These are phyloP conservation scores for Lactifluus volemus DNA, from an alignment of 768 basidiomycete species.

Conservation along the genomic window DNA sequence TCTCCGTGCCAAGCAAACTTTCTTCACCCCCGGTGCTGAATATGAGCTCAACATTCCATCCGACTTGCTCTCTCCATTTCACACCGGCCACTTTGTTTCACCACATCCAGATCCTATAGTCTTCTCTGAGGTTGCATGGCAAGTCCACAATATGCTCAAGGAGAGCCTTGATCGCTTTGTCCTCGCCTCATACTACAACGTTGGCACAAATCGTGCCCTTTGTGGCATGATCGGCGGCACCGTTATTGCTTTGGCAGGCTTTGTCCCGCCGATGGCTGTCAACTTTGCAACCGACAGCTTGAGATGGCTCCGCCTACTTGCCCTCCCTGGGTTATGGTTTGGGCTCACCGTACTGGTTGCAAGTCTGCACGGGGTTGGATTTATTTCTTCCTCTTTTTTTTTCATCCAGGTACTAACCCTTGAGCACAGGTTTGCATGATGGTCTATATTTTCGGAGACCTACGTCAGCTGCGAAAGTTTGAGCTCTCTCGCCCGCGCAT, in stretches of 20 bases:
- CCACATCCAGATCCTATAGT: slow-evolving; percentile 57
- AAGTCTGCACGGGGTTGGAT: slow-evolving; percentile 54
- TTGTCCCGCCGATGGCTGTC: slow-evolving; percentile 27
- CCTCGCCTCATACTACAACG: slow-evolving; percentile 56
- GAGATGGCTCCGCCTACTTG: slow-evolving; percentile 50
- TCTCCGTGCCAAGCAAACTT: slow-evolving; percentile 70
- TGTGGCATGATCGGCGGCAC: slow-evolving; percentile 62
- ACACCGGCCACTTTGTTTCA: slow-evolving; percentile 38
- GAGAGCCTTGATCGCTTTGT: slow-evolving; percentile 61
- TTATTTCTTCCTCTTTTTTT: not conserved
- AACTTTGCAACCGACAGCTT: slow-evolving; percentile 40
- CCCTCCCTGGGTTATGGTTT: slow-evolving; percentile 63
- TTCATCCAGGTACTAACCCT: not conserved
- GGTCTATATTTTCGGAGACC: slow-evolving; percentile 72
- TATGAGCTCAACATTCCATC: slow-evolving; percentile 69
- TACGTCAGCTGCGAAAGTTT: slow-evolving; percentile 69
- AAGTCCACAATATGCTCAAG: slow-evolving; percentile 50
- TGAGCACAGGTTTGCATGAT: slow-evolving; percentile 47
- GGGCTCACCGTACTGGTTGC: slow-evolving; percentile 54
- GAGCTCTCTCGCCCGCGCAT: slow-evolving; percentile 66
- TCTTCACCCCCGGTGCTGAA: slow-evolving; percentile 60
- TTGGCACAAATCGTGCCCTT: slow-evolving; percentile 58
- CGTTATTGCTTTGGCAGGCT: slow-evolving; percentile 39
- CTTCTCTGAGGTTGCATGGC: slow-evolving; percentile 50
- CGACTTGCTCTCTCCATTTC: slow-evolving; percentile 44